A percentile compares a stretch with the other conserved stretches of the same genome.
These are phyloP conservation scores for Penicillium sp. DNA, from an alignment of 2,329 filamentous ascomycete genomes.

Conservation along the genomic window DNA sequence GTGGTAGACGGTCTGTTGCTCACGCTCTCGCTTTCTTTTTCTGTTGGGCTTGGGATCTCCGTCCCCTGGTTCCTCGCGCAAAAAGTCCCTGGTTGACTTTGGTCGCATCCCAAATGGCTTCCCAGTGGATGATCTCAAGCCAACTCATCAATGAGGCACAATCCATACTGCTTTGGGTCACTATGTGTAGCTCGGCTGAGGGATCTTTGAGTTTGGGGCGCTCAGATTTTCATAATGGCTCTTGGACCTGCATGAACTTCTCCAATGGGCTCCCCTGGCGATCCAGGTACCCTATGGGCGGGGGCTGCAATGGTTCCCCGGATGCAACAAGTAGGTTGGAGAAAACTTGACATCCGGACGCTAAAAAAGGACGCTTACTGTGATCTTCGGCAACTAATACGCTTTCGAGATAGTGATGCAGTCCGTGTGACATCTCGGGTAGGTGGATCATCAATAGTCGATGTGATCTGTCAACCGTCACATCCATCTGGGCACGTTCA, in stretches of 20 bases:
- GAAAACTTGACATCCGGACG: neutral
- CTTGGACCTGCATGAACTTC: neutral
- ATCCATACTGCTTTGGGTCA: slow-evolving; percentile 3
- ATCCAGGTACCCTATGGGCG: neutral
- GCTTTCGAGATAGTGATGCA: neutral
- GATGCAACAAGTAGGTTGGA: neutral
- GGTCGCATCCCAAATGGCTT: slow-evolving; percentile 1
- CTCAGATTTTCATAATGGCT: neutral
- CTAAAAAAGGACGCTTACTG: neutral
- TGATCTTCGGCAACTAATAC: neutral
- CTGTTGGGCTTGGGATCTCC: neutral
- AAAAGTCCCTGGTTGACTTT: neutral
- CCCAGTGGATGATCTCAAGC: slow-evolving; percentile 4
- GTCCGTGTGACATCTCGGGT: neutral
- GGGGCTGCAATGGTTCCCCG: neutral
- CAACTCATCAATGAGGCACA: neutral
- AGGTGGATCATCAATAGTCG: neutral
- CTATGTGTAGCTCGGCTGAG: neutral
- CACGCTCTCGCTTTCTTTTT: too few species aligned
- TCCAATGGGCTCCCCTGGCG: neutral
- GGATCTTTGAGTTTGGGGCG: neutral
- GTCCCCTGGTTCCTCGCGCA: neutral
- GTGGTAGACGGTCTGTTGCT: neutral
- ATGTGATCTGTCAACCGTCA: neutral
- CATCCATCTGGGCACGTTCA: neutral